Base-by-base conservation (phyloP, 192 early-diverging fungal genomes). In the Coemansia sp. region DNA sequence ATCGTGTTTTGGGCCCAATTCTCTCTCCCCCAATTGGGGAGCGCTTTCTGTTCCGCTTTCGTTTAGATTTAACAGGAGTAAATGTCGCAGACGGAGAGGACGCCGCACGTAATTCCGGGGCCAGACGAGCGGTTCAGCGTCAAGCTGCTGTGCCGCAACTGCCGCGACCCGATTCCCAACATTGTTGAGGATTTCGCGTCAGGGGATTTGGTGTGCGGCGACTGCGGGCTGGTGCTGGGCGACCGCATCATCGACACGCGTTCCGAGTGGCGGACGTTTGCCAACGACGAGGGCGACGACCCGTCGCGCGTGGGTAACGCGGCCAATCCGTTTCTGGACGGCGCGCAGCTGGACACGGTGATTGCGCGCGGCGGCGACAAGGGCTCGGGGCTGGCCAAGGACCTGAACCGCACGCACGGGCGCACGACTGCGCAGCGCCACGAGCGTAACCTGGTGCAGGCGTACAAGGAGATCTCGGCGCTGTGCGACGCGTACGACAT, bases 221-320 rank as follows among this genome's bases (percentile, higher is more conserved):
- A n/a, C n/a, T n/a, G n/a, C n/a, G n/a, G n/a, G n/a, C 71, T 95
- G 14, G 90, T 98, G 5, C 81, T 98, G 10, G 92, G 92, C 12
- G 87, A 93, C 68, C 83, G 94, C n/a, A 92, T 98, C 58, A 92
- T 98, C 46, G 95, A 98, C 76, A 98, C 95, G 25, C 84, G 94
- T 7, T 92, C 89, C 2, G 95, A 98, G 67, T 98, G 95, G 95
- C 87, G 95, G 45, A 75, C 71, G 10, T 75, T 75, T 64, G 64
- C 60, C 14, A 67, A 75, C 28, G 65, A 67, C 40, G 71, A 75
- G 7, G 71, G 71, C 20, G 64, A 63, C 50, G 71, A 75, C 45
- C 71, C 64, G 9, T 67, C 64, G 44, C 71, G 71, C 21, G 71
- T 75, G 14, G 71, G 71, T 29, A 61, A 55, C 27, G 71, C 71